Percentiles rank a stretch among this genome's conserved stretches.
Conservation (phyloP, 2,329 filamentous ascomycete species). For the Colletotrichum scovillei region DNA sequence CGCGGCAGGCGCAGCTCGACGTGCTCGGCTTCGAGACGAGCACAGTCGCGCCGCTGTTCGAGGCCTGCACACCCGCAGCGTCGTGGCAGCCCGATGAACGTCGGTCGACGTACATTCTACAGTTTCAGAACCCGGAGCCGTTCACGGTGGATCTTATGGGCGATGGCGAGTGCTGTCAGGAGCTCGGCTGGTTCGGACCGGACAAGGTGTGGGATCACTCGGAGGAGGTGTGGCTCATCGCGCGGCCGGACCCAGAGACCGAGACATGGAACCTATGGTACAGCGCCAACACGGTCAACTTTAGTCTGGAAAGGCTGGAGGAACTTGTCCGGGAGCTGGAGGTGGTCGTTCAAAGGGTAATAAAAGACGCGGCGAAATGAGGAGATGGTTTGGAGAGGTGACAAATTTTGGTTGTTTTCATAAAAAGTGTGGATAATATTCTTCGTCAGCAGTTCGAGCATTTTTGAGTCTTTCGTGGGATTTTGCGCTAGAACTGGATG, state of each 20-base stretch:
- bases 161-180: background rate
- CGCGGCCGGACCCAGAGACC: background rate
- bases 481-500: too few relatives aligned
- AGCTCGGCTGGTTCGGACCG: background rate
- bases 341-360: background rate
- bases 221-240: background rate
- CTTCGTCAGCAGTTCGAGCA: too few relatives aligned
- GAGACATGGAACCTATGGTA: background rate
- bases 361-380: too few relatives aligned
- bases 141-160: background rate
- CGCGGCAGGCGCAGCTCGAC: background rate
- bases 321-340: background rate
- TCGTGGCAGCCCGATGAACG: background rate
- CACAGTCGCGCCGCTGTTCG: background rate
- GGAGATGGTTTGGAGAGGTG: too few relatives aligned
- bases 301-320: background rate
- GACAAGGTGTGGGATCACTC: background rate
- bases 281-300: background rate
- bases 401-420: too few relatives aligned
- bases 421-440: too few relatives aligned
- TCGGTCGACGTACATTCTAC: background rate
- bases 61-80: background rate
- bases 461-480: too few relatives aligned
- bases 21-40: background rate
- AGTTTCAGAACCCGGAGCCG: background rate